phyloP scores from a whole-genome alignment of 2,329 filamentous ascomycete species.

The Ceratocystis lukuohia region DNA sequence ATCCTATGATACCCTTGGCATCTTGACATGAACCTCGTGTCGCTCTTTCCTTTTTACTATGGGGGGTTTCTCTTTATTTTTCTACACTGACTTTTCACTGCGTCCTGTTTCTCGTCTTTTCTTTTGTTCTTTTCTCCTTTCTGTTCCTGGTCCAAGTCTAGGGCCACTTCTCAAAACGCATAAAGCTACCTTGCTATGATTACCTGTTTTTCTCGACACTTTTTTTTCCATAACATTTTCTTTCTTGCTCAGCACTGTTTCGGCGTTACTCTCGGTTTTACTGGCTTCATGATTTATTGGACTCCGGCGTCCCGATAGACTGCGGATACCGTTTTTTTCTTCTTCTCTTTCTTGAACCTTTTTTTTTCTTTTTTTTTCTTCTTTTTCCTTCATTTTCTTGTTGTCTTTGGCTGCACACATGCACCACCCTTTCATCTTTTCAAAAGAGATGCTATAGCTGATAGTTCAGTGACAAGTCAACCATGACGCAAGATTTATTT shows the following conservation, averaged over 20 bases:
- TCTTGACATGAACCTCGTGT: conserved; percentile 15
- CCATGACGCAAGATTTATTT: not conserved
- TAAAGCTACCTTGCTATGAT: conserved; percentile 11
- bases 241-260: conserved; percentile 17
- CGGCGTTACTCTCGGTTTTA: conserved; percentile 16
- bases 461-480: not conserved
- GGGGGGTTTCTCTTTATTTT: conserved; percentile 9
- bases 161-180: conserved; percentile 10
- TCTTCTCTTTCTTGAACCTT: not conserved
- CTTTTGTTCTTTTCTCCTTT: conserved; percentile 6
- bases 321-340: conserved; percentile 13
- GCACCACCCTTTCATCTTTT: not conserved
- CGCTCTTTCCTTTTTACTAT: conserved; percentile 19
- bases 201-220: conserved; percentile 11
- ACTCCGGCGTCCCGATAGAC: conserved; percentile 14
- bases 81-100: conserved; percentile 5
- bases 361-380: not conserved
- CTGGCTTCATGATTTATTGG: conserved; percentile 15
- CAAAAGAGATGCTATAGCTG: not conserved
- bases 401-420: not conserved
- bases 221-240: not conserved
- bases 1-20: conserved; percentile 18
- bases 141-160: not conserved
- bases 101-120: not conserved
- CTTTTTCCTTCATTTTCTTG: conserved; percentile 9